phyloP scores from a whole-genome alignment of 1,284 basidiomycete species.

The Pisolithus thermaeus region DNA sequence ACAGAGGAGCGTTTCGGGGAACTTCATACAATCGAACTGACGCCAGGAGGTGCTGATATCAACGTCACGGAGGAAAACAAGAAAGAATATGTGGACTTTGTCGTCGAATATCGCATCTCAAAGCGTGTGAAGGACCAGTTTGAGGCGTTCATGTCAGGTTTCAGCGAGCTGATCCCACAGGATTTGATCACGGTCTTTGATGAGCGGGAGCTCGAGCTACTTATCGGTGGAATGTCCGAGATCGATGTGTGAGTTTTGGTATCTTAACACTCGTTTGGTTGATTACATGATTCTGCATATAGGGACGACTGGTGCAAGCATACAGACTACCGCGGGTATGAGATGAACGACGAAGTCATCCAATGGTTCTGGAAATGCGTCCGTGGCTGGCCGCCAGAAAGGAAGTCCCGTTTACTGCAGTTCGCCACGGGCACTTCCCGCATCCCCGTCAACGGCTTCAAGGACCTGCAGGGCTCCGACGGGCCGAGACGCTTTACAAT shows the following conservation, averaged over 20 bases:
- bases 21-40: slow-evolving; percentile 87
- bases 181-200: slow-evolving; percentile 94
- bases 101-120: slow-evolving; percentile 90
- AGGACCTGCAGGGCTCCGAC: slow-evolving; percentile 91
- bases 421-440: slow-evolving; percentile 92
- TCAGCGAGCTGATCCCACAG: slow-evolving; percentile 92
- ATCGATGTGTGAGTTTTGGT: slow-evolving; percentile 71
- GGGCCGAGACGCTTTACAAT: slow-evolving; percentile 88
- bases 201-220: slow-evolving; percentile 86
- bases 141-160: slow-evolving; percentile 91
- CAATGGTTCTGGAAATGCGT: slow-evolving; percentile 99
- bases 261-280: neutral
- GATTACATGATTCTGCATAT: neutral
- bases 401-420: slow-evolving; percentile 84
- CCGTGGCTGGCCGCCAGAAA: slow-evolving; percentile 87
- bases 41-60: slow-evolving; percentile 72
- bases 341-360: slow-evolving; percentile 81
- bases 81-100: slow-evolving; percentile 87
- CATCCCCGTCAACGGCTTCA: slow-evolving; percentile 92
- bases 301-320: slow-evolving; percentile 74
- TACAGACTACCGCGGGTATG: slow-evolving; percentile 70
- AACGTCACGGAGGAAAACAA: slow-evolving; percentile 93
- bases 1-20: slow-evolving; percentile 94
- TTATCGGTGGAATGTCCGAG: slow-evolving; percentile 96
- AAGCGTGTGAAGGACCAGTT: slow-evolving; percentile 93